Conservation (phyloP, 352 stramenopile genomes). For the Globisporangium orthogonon region DNA sequence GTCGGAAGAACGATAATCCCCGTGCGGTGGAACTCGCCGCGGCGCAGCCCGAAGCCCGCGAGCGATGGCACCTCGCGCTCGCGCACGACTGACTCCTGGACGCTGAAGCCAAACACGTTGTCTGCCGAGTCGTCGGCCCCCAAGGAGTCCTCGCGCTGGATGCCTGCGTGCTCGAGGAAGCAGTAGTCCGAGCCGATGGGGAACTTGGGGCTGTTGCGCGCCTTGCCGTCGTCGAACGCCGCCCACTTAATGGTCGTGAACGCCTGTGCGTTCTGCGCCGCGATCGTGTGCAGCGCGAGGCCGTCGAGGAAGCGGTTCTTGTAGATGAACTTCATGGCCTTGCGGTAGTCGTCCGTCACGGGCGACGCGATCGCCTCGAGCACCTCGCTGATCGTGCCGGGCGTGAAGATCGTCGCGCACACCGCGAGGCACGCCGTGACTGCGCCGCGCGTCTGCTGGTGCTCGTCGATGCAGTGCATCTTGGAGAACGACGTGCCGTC, state of each 20-base stretch:
- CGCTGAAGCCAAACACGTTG: conserved; percentile 46
- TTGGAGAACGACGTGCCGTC: conserved; percentile 59
- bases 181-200: conserved; percentile 59
- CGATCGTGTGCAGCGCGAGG: conserved; percentile 48
- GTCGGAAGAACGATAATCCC: conserved; percentile 61
- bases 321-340: conserved; percentile 61
- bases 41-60: conserved; percentile 39
- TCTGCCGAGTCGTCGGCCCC: neutral
- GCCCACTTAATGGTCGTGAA: conserved; percentile 76
- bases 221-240: conserved; percentile 46
- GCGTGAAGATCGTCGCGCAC: conserved; percentile 46
- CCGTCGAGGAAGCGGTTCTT: conserved; percentile 51
- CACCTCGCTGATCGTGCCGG: conserved; percentile 53
- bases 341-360: conserved; percentile 61
- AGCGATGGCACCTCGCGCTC: conserved; percentile 55
- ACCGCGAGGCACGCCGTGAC: conserved; percentile 48
- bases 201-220: conserved; percentile 19
- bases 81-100: conserved; percentile 61
- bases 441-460: conserved; percentile 7
- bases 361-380: conserved; percentile 58
- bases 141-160: conserved; percentile 18
- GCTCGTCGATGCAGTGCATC: conserved; percentile 43
- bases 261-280: conserved; percentile 24
- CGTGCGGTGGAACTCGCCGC: conserved; percentile 51
- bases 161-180: conserved; percentile 69